A percentile compares a stretch with the other conserved stretches of the same genome.
Conservation (phyloP, 257 asterid species). For the Striga asiatica region DNA sequence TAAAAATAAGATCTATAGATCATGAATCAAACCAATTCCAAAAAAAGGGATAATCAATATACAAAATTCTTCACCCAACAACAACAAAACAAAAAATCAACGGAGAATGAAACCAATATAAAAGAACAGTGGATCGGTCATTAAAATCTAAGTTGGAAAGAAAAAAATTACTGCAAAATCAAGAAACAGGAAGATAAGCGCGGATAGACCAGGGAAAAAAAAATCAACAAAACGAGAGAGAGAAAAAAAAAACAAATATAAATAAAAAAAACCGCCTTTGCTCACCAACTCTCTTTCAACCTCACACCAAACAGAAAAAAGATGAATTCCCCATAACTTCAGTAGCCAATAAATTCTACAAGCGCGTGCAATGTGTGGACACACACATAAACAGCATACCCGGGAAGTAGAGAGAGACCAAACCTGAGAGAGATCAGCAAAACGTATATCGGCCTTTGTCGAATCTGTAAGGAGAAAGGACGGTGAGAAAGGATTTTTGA, state of each 20-base stretch:
- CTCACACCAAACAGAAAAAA: neutral
- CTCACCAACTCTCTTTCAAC: too few species aligned
- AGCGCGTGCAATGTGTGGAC: neutral
- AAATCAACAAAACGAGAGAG: too few species aligned
- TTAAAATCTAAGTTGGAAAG: neutral
- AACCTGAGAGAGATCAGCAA: conserved; percentile 21
- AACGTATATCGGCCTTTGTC: conserved; percentile 5
- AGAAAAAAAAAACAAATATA: too few species aligned
- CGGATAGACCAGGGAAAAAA: too few species aligned
- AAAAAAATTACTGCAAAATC: neutral
- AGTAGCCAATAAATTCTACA: neutral
- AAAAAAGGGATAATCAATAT: too few species aligned
- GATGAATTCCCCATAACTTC: neutral
- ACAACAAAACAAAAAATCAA: neutral
- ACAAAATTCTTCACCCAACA: too few species aligned
- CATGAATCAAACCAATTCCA: neutral
- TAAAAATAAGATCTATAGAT: too few species aligned
- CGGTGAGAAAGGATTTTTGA: conserved; percentile 10
- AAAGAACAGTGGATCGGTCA: too few species aligned
- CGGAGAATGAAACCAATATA: too few species aligned
- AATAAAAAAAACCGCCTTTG: too few species aligned
- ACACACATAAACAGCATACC: conserved; percentile 4
- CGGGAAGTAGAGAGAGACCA: neutral
- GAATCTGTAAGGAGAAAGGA: conserved; percentile 10
- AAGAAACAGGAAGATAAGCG: too few species aligned